Base-by-base conservation (phyloP, 306 rosid genomes). In the Glycine tomentella region DNA sequence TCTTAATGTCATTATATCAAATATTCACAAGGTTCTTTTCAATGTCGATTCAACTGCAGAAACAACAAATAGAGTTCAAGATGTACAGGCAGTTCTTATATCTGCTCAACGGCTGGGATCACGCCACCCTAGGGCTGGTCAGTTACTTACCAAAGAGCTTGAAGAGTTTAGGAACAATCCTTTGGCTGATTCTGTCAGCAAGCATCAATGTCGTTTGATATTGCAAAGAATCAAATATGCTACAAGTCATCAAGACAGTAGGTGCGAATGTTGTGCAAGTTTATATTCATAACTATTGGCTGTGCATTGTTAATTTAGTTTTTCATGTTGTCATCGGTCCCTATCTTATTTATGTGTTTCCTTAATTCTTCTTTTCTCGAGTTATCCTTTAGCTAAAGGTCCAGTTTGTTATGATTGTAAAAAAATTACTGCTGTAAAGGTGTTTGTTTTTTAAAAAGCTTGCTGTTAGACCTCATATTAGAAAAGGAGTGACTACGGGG, bases 11-110 rank as follows among this genome's bases (percentile, higher is more conserved):
- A 91, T 93, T 77, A 15, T 95, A 58, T 82, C 94, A 79, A 92
- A 95, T 71, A 87, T 95, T 76, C 97, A 63, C 80, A 95, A 92
- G 92, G 97, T 95, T 84, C 87, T 95, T 73, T 92, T 90, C 87
- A 92, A 89, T 84, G 7, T 90, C 68, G 93, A 93, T 87, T 78
- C 97, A 40, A 81, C 91, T 74, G 88, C 97, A 25, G 99, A 93
- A 81, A 86, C 96, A 69, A 89, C 99, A 72, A 95, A 92, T 87
- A 91, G 97, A 89, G 91, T 95, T 84, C 93, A 87, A 85, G 99
- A 95, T 87, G 94, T 95, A 83, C 99, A 92, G 89, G 99, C 97
- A 52, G 91, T 93, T 88, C 94, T 95, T 77, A 83, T 95, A 84
- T 91, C 96, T 79, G 89, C 92, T 84, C 99, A 93, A 83, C 88